Evolutionary conservation across 345 rosid genomes (phyloP).

Genomic region (Hibiscus mutabilis): DNA sequence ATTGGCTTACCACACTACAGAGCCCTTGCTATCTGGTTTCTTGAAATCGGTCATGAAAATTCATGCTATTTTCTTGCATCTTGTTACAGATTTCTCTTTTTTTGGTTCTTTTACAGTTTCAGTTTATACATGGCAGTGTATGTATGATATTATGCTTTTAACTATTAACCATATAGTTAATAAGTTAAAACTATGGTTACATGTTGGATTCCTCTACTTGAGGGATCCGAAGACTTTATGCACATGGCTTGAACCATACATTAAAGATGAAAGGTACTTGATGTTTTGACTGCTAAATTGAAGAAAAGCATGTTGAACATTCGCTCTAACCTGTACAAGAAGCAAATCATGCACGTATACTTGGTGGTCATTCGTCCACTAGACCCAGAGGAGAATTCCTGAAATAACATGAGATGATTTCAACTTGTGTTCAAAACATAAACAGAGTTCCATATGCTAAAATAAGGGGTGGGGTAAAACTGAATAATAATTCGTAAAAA

Average conservation of each 20-base stretch:
- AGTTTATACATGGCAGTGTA: not conserved
- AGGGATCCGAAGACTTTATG: constrained; percentile 90
- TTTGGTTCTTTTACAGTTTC: not conserved
- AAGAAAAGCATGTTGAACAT: not conserved
- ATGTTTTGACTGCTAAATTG: not conserved
- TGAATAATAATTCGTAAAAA: not conserved
- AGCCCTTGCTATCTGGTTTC: not conserved
- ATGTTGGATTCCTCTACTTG: constrained; percentile 86
- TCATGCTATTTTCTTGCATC: not conserved
- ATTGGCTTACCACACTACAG: not conserved
- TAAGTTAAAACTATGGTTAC: constrained; percentile 19
- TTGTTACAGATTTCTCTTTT: not conserved
- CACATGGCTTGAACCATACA: constrained; percentile 84
- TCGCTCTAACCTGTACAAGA: constrained; percentile 73
- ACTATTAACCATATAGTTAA: constrained; percentile 1
- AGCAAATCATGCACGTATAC: constrained; percentile 89
- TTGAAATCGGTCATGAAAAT: not conserved
- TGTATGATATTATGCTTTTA: not conserved
- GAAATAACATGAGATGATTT: constrained; percentile 11
- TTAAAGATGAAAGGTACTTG: constrained; percentile 68
- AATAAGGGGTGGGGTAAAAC: not conserved
- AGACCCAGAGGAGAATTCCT: constrained; percentile 95
- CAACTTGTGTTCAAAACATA: not conserved
- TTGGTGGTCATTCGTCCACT: constrained; percentile 72
- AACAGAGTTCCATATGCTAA: not conserved